Evolutionary conservation across 164 flowering plant species (phyloP), one percentile per base, ranked within the genome.

Genomic region (Litsea cubeba): DNA sequence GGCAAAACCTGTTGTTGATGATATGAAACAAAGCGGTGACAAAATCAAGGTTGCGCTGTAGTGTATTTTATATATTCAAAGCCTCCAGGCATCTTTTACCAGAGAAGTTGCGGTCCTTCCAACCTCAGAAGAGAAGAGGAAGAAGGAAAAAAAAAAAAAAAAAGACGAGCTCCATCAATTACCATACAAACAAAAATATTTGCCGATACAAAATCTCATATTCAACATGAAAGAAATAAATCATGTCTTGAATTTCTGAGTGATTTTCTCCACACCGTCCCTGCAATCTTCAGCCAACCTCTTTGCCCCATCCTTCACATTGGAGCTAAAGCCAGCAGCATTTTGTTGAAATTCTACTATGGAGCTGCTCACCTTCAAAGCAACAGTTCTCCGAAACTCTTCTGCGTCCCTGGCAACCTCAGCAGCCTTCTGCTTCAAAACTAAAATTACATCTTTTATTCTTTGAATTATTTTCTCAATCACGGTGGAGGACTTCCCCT

Each of bases 181-280:
- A 12, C 40, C 6, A 12, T 66, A 66, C 69, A 30, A 30, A 66
- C 46, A 15, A 30, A 30, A 28, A 15, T 66, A 25, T 10, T 66
- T 66, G 22, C 26, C 7, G 22, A 15, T 18, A 18, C 69, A 66
- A 66, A 66, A 66, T 66, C 30, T 5, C 69, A 63, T n/a, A 66
- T 20, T 54, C 17, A 26, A 66, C 46, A 26, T 30, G 40, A 30
- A 28, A 40, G 7, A 30, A 28, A 65, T 22, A 25, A 25, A 18
- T 85, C 84, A 88, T 65, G 88, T 75, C 85, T 90, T 91, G 84
- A 93, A 95, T 77, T 82, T 93, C 76, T 95, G 97, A 20, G 93
- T 84, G 65, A 95, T 76, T 78, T 88, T 93, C 80, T 82, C 93
- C 50, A 92, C 90, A 62, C 97, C 92, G 67, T 82, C 97, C 76